Percentiles rank a stretch among this genome's conserved stretches.
Evolutionary conservation across 2,329 filamentous ascomycete genomes (phyloP).

Genomic region (Bipolaris gigantea): DNA sequence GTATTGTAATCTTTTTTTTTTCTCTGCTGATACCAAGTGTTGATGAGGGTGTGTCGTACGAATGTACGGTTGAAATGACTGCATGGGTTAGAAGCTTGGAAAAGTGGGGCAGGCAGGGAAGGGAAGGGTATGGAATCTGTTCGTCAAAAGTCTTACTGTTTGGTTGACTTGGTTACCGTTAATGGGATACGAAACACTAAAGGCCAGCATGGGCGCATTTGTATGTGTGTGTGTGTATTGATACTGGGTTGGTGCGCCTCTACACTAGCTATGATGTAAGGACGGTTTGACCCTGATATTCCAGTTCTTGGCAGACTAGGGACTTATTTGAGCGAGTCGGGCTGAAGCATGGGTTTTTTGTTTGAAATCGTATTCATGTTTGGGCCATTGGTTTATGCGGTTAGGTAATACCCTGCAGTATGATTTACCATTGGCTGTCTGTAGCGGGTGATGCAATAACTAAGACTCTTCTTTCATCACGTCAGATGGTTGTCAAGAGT

Average conservation of each 20-base stretch:
- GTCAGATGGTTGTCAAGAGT: not conserved
- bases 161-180: not conserved
- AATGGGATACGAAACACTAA: not conserved
- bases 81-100: conserved; percentile 1
- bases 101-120: not conserved
- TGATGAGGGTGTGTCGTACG: conserved; percentile 10
- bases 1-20: conserved; percentile 33
- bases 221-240: not conserved
- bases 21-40: conserved; percentile 28
- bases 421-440: not conserved
- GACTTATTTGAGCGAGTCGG: too few species aligned
- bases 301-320: not conserved
- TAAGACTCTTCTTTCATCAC: not conserved
- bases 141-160: conserved; percentile 19
- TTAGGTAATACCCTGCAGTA: not conserved
- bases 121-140: conserved; percentile 12
- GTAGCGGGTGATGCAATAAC: not conserved
- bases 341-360: too few species aligned
- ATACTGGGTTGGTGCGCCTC: not conserved
- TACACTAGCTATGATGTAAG: too few species aligned
- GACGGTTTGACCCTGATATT: not conserved
- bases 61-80: conserved; percentile 1
- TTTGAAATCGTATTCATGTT: too few species aligned
- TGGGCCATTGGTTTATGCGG: too few species aligned
- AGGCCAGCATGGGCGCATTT: conserved; percentile 6